Evolutionary conservation across 2,329 filamentous ascomycete species (phyloP).

Genomic region (Chalara sp.): DNA sequence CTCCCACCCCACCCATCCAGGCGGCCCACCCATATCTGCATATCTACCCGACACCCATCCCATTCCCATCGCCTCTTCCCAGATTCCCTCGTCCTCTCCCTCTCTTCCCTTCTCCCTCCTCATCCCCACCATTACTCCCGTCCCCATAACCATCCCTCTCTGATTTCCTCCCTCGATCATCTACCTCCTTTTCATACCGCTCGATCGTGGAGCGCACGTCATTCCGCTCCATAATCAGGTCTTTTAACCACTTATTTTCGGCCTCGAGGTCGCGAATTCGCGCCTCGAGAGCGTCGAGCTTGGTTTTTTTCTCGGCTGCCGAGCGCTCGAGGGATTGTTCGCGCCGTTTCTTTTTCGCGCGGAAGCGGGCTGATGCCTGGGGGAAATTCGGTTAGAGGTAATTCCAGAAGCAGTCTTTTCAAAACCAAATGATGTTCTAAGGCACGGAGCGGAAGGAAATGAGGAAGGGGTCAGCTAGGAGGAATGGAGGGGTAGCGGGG

Average conservation of each 20-base stretch:
- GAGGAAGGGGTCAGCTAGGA: too few species aligned
- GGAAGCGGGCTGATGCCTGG: conserved; percentile 72
- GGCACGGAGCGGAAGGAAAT: too few species aligned
- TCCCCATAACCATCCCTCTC: background rate
- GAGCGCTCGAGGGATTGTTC: conserved; percentile 76
- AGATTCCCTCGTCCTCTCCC: background rate
- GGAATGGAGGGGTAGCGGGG: too few species aligned
- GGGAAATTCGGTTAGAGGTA: background rate
- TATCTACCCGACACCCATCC: background rate
- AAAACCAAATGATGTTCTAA: background rate
- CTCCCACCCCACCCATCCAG: too few species aligned
- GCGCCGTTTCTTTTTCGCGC: conserved; percentile 91
- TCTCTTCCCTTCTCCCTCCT: background rate
- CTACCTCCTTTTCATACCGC: conserved; percentile 26
- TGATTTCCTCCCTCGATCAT: conserved; percentile 18
- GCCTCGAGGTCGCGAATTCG: conserved; percentile 69
- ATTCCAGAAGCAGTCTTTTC: background rate
- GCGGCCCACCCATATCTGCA: background rate
- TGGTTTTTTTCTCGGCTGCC: conserved; percentile 74
- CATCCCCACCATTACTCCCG: background rate
- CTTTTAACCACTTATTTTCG: conserved; percentile 75
- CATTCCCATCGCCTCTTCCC: background rate
- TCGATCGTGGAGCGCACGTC: conserved; percentile 32
- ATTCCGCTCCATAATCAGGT: conserved; percentile 74
- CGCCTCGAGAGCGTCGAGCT: conserved; percentile 64